A percentile compares a stretch with the other conserved stretches of the same genome.
Evolutionary conservation across 2,329 filamentous ascomycete genomes (phyloP).

Genomic region (Domatiomyces catenatus): DNA sequence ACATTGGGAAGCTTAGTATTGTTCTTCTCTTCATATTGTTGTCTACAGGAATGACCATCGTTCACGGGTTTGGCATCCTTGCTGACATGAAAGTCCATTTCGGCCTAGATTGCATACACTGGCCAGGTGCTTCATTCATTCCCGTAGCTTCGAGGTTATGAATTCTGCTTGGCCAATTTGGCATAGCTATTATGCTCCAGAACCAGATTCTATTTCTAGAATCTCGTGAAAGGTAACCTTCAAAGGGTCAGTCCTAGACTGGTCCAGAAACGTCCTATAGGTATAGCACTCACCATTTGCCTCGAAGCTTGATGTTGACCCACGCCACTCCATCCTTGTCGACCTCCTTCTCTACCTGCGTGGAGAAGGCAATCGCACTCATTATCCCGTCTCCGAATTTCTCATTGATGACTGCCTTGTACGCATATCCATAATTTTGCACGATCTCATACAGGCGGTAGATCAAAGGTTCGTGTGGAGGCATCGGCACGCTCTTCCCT

Average conservation of each 20-base stretch:
- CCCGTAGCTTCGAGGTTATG: not conserved
- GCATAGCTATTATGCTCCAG: too few relatives aligned
- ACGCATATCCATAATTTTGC: slow-evolving; percentile 92
- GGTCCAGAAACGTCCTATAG: slow-evolving; percentile 2
- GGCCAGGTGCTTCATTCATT: too few relatives aligned
- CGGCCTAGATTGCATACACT: not conserved
- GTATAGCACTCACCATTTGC: slow-evolving; percentile 54
- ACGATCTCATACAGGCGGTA: slow-evolving; percentile 89
- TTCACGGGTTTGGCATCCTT: not conserved
- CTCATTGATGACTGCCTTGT: slow-evolving; percentile 90
- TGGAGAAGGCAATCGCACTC: slow-evolving; percentile 85
- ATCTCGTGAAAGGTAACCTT: slow-evolving; percentile 34
- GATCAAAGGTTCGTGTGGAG: slow-evolving; percentile 69
- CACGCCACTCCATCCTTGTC: slow-evolving; percentile 67
- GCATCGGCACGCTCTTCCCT: slow-evolving; percentile 65
- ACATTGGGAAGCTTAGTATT: slow-evolving; percentile 6
- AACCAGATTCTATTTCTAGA: slow-evolving; percentile 17
- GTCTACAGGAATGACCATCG: slow-evolving; percentile 2
- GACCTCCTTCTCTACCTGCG: slow-evolving; percentile 84
- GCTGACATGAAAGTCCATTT: not conserved
- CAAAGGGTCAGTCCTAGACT: not conserved
- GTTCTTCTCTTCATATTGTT: slow-evolving; percentile 15
- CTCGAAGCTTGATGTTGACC: slow-evolving; percentile 65
- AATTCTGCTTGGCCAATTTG: not conserved
- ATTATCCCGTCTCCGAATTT: slow-evolving; percentile 92